Base-by-base conservation (phyloP, 352 stramenopile genomes). In the Phytophthora chlamydospora region DNA sequence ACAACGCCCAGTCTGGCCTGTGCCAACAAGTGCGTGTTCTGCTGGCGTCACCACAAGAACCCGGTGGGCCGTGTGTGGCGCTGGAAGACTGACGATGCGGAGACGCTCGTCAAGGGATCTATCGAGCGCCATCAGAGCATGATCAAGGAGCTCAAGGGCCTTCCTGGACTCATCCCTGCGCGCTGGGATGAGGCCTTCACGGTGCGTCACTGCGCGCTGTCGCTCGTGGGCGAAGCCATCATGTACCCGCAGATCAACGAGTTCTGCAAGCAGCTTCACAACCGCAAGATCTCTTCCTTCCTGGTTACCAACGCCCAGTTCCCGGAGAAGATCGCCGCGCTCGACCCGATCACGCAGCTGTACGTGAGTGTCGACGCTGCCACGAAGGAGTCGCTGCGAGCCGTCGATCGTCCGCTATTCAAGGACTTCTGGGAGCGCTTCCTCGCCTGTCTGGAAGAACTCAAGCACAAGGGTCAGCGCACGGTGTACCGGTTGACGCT, bases 21-120 rank as follows among this genome's bases (percentile, higher is more conserved):
- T 75, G 97, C 97, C 19, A 99, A 99, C 79, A 99, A 99, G 78
- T 99, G 97, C 54, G 88, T 97, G 7, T 99, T 99, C 75, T 99
- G 97, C 78, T 99, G 97, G 97, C 85, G 97, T 66, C 97, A 99
- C 79, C 96, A 99, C 80, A 99, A 99, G 76, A 99, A 99, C 79
- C 97, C 97, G 0, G 97, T 99, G 14, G 97, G 96, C 9, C 95
- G 92, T 53, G 93, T 98, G 60, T 99, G 97, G 97, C 84, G 93
- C 45, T 99, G 97, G 97, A 99, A 99, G 82, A 97, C 88, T 12
- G 97, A 99, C 68, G 90, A 98, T 55, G 90, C 97, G n/a, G 76
- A 92, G 31, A 88, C 90, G 53, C 97, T 99, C 32, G 96, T 99
- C 2, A 85, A 97, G 52, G 81, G 96, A 42, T 96, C 96, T 11